These are phyloP conservation scores for Capsicum baccatum DNA, from an alignment of 257 asterid genomes.

Conservation along the genomic window DNA sequence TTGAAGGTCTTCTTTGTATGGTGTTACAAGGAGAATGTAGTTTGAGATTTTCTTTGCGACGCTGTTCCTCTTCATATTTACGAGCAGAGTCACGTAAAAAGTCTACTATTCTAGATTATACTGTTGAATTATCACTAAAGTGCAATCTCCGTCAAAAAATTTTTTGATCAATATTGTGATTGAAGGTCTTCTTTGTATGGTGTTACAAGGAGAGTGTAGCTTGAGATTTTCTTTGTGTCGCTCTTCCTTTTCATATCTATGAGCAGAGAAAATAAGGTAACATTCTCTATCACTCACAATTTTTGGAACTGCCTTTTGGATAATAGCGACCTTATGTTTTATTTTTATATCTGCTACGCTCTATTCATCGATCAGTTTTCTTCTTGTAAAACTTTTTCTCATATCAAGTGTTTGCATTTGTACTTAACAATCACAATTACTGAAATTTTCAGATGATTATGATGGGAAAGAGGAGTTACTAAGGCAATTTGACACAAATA, in stretches of 20 bases:
- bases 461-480: slow-evolving; percentile 31
- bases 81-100: background rate
- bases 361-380: no score
- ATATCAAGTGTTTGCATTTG: background rate
- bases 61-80: background rate
- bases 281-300: no score
- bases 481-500: slow-evolving; percentile 42
- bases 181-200: background rate
- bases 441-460: slow-evolving; percentile 27
- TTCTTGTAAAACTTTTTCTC: background rate
- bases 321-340: no score
- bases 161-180: background rate
- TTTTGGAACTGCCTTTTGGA: background rate
- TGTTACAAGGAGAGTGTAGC: background rate
- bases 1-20: background rate
- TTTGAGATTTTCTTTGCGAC: background rate
- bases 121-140: background rate
- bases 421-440: background rate
- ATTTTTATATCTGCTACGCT: no score
- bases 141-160: background rate
- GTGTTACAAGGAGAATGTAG: background rate
- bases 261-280: background rate
- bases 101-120: no score
- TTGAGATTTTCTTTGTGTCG: background rate
- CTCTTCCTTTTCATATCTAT: background rate